Percentiles rank a stretch among this genome's conserved stretches.
phyloP scores from a whole-genome alignment of 2,329 filamentous ascomycete genomes.

The Trichophyton equinum region DNA sequence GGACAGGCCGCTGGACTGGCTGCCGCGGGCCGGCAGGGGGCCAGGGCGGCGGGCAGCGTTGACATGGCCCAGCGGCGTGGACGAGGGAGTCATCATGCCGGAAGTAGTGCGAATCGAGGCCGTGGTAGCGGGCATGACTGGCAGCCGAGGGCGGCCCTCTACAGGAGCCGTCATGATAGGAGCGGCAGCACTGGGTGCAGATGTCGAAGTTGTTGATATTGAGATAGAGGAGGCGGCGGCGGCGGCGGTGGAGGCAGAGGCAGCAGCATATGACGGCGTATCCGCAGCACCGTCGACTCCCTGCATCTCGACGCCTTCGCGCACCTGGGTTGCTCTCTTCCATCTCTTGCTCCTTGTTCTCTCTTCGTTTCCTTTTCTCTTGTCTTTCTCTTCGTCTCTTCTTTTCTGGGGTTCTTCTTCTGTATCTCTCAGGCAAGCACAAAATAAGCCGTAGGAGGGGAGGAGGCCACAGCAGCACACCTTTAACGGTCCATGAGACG shows the following conservation, averaged over 20 bases:
- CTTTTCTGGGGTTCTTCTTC: background rate
- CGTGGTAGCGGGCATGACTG: conserved; percentile 25
- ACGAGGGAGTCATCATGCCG: conserved; percentile 58
- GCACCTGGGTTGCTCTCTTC: background rate
- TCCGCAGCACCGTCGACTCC: background rate
- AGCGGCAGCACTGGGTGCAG: background rate
- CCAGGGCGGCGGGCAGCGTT: conserved; percentile 51
- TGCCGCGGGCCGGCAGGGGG: conserved; percentile 35
- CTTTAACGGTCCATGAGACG: background rate
- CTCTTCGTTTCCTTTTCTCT: background rate
- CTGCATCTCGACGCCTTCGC: background rate
- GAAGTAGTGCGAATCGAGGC: conserved; percentile 20
- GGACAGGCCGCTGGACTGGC: conserved; percentile 40
- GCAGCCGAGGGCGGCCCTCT: conserved; percentile 40
- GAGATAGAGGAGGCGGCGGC: too few relatives aligned
- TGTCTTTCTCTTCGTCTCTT: background rate
- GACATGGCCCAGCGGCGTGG: conserved; percentile 67
- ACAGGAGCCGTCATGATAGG: background rate
- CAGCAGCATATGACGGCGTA: background rate
- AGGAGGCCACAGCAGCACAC: background rate
- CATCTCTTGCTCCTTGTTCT: too few relatives aligned
- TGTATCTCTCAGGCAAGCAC: background rate
- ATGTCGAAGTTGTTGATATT: background rate
- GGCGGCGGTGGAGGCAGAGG: background rate
- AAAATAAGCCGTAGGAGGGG: background rate